These are phyloP conservation scores for Panaeolus cyanescens DNA, from an alignment of 768 basidiomycete genomes.

Conservation along the genomic window DNA sequence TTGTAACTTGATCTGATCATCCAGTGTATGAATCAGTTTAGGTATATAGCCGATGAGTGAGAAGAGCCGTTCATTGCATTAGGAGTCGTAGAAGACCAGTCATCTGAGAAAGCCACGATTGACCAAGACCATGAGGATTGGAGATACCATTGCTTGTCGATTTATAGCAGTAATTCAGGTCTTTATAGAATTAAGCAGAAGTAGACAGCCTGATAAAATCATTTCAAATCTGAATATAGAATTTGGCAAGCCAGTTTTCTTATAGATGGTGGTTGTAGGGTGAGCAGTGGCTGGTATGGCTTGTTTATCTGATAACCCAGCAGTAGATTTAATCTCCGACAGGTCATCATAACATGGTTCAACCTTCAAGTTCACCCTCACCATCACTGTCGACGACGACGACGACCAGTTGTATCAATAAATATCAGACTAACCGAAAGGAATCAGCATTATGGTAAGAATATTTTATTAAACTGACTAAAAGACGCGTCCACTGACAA, in stretches of 20 bases:
- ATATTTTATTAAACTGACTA: neutral
- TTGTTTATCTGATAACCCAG: neutral
- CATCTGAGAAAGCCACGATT: no score
- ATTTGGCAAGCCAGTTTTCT: no score
- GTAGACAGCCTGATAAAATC: no score
- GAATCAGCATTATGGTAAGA: conserved; percentile 10
- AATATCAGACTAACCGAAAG: neutral
- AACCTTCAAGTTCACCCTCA: neutral
- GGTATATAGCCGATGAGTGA: no score
- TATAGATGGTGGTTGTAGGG: neutral
- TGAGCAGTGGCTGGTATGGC: neutral
- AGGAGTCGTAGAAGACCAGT: no score
- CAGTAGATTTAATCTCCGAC: neutral
- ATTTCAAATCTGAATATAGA: no score
- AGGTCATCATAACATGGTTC: neutral
- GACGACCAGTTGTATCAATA: conserved; percentile 20
- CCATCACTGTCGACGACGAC: conserved; percentile 25
- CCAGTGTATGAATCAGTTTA: no score
- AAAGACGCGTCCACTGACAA: neutral
- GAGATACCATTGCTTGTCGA: no score
- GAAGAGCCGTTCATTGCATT: no score
- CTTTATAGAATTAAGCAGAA: no score
- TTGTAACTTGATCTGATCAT: neutral
- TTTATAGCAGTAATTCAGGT: no score
- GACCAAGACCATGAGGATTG: no score